Base-by-base conservation (phyloP, 495 filamentous ascomycete genomes). In the Aspergillus egyptiacus region DNA sequence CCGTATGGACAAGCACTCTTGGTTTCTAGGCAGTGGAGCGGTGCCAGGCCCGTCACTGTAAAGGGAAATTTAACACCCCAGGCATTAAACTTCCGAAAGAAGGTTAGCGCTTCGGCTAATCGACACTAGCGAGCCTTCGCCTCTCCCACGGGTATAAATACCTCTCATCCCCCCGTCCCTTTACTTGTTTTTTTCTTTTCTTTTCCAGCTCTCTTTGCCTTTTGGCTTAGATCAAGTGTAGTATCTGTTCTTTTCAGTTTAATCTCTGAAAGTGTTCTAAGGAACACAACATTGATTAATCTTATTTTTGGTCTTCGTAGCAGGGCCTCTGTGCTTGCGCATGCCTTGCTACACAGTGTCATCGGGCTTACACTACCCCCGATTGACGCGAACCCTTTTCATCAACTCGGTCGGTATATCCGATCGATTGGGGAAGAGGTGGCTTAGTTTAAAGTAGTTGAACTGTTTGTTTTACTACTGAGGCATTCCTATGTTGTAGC, bases 191-290 rank as follows among this genome's bases (percentile, higher is more conserved):
- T 67, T 59, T 67, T 66, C 66, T 67, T 72, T 69, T 69, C 63
- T 74, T 72, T 58, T 72, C 66, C 64, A 77, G 71, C 71, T 78
- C 72, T 78, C 75, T 73, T 77, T 77, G 70, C 68, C 73, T 67
- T 68, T 72, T 74, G 69, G 74, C 75, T 74, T 70, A 93, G 87
- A 91, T 93, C 88, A 91, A 91, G 88, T 93, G 87, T 93, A 91
- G 87, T 93, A 95, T 93, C 88, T 94, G 88, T 94, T 94, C 88
- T 94, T 91, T 90, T 90, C 85, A 91, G 86, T 91, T 89, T 91
- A 89, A 91, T 79, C 75, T 78, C 76, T 80, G 76, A 79, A 80
- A 79, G 73, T 74, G 64, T 71, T 67, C 81, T 79, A 84, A 70
- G 74, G 80, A 75, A 75, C 73, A 78, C 77, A 85, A 77, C 79